phyloP scores from a whole-genome alignment of 179 eudicot species.

The Carnegiea gigantea region DNA sequence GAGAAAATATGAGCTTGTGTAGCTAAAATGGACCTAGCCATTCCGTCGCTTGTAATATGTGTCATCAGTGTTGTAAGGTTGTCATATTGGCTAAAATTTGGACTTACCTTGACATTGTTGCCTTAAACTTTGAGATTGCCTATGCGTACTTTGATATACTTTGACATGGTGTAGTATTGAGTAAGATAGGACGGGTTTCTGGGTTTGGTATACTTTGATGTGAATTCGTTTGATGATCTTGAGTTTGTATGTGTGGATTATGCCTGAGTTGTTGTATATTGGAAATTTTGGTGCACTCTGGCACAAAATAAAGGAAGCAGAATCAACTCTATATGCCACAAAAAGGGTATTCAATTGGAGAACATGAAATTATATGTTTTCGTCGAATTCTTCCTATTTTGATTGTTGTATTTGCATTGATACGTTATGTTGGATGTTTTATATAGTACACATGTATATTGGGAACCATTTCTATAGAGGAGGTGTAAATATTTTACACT shows the following conservation, averaged over 20 bases:
- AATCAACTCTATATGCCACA: not conserved
- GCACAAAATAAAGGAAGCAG: not conserved
- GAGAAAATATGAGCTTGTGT: no score
- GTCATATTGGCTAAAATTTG: no score
- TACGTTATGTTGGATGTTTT: not conserved
- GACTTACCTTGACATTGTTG: no score
- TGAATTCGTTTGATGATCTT: not conserved
- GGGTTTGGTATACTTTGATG: not conserved
- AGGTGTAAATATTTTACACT: not conserved
- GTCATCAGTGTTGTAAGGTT: no score
- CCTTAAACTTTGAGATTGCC: no score
- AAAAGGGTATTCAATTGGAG: not conserved
- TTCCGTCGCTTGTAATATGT: no score
- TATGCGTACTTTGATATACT: no score
- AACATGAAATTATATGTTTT: not conserved
- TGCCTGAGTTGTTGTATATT: not conserved
- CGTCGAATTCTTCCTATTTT: not conserved
- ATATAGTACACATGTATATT: not conserved
- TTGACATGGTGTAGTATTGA: no score
- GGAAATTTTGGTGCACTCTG: not conserved
- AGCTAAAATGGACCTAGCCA: no score
- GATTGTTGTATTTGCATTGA: not conserved
- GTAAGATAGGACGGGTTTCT: not conserved
- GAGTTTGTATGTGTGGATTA: not conserved
- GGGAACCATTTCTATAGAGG: not conserved